Base-by-base conservation (phyloP, 352 stramenopile genomes). In the Plasmopara viticola region DNA sequence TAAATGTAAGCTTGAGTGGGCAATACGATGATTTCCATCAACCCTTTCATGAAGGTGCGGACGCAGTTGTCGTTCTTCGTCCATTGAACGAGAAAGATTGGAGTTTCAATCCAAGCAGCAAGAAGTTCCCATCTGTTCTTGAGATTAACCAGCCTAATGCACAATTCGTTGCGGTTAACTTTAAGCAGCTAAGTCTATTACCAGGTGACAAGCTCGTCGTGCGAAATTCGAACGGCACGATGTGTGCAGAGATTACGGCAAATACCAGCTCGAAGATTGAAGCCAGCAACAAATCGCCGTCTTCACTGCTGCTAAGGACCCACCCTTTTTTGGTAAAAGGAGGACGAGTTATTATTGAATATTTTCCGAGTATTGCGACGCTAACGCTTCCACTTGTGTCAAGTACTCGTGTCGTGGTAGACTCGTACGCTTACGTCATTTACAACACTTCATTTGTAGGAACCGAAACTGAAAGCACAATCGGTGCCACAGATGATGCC, bases 351-450 rank as follows among this genome's bases (percentile, higher is more conserved):
- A 64, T 65, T 14, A 37, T 87, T 40, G 62, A 81, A 57, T 85
- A 87, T 51, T 69, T 68, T 17, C 73, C 73, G 4, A 79, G 71
- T 59, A 53, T 83, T 37, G 46, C 48, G 41, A 82, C 74, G 20
- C 43, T 83, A 6, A 53, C 72, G 48, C 65, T 79, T 17, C 67
- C 72, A 20, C 58, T 72, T 13, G 30, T 59, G 6, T 49, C 48
- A 6, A 53, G 34, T 38, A 44, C 61, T 0, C 59, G 75, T 10
- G 30, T 73, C 9, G 42, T 73, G 4, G n/a, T 86, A 25, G 69
- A 75, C 38, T 78, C 70, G 41, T 80, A 74, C 34, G 53, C 53
- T 42, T 75, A 72, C 41, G 53, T 66, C 38, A 42, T 30, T 1
- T 48, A 50, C 44, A 46, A 35, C 9, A 0, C 20, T 20, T 28